Base-by-base conservation (phyloP, 2,329 filamentous ascomycete genomes). In the Alternaria viburni region DNA sequence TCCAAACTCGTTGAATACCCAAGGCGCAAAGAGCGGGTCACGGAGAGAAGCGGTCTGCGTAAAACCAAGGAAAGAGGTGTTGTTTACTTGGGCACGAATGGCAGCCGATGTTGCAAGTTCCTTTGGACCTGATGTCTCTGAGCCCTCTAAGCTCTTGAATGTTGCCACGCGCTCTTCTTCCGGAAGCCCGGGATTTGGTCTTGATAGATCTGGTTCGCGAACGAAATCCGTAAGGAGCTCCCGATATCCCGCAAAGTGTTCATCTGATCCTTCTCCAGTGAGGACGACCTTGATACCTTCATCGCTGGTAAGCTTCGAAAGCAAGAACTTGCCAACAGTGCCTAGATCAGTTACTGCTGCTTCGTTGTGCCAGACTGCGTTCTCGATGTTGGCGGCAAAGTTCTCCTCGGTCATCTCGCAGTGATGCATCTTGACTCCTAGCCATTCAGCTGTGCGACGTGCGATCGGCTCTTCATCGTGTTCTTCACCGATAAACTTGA, bases 161-260 rank as follows among this genome's bases (percentile, higher is more conserved):
- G 59, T 58, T 7, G 26, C 28, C 25, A 69, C 26, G 28, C 69
- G 66, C 13, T 63, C 57, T 23, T 66, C 59, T 17, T 73, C 68
- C 1, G 67, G 32, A 7, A 73, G 55, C 0, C 45, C 51, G 4
- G 58, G 56, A 10, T 50, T 49, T 1, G 66, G 65, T 61, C 54
- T 69, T 21, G 70, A 57, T 19, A 50, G 51, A 66, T 88, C 86
- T 1, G 81, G 69, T 66, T 87, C 86, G 11, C 81, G 79, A 2
- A 88, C 77, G 56, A 81, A 82, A 56, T 87, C 85, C 1, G 80
- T 74, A 0, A 81, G 69, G 58, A 84, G 84, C 50, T 80, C 75
- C 0, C 79, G 74, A 64, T 88, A 88, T 28, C 86, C 86, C 3
- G 78, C 82, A 69, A 88, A 88, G 54, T 83, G 80, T 75, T 88